These are phyloP conservation scores for Xylaria curta DNA, from an alignment of 495 filamentous ascomycete species.

Conservation along the genomic window DNA sequence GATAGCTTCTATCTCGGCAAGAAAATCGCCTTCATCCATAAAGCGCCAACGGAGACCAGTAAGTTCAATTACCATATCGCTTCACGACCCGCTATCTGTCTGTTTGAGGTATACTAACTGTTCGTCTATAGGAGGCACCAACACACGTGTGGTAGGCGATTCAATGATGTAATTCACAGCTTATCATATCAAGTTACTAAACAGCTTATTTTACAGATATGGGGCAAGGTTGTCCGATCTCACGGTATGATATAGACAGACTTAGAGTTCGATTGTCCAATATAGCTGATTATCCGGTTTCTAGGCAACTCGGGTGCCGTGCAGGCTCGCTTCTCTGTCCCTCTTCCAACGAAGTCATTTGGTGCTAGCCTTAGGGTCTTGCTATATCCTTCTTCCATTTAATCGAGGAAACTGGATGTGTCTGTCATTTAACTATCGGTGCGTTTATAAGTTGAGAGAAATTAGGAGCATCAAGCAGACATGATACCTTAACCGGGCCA, in stretches of 20 bases:
- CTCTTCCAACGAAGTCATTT: conserved; percentile 91
- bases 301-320: conserved; percentile 91
- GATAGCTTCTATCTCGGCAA: conserved; percentile 85
- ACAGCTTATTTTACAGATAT: conserved; percentile 59
- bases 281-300: conserved; percentile 25
- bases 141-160: conserved; percentile 71
- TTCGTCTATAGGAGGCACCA: conserved; percentile 64
- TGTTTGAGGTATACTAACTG: conserved; percentile 4
- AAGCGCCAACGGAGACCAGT: conserved; percentile 81
- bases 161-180: background rate
- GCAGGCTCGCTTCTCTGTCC: conserved; percentile 87
- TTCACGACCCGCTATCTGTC: background rate
- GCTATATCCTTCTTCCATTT: conserved; percentile 85
- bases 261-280: conserved; percentile 4
- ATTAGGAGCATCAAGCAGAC: background rate
- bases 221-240: conserved; percentile 92
- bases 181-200: background rate
- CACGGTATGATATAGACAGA: conserved; percentile 69
- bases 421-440: background rate
- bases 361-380: conserved; percentile 92
- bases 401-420: conserved; percentile 25
- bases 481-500: background rate
- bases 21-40: conserved; percentile 93
- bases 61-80: background rate
- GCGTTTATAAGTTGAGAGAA: background rate